Evolutionary conservation across 768 basidiomycete species (phyloP), one percentile per base, ranked within the genome.

Genomic region (Russula foetens): DNA sequence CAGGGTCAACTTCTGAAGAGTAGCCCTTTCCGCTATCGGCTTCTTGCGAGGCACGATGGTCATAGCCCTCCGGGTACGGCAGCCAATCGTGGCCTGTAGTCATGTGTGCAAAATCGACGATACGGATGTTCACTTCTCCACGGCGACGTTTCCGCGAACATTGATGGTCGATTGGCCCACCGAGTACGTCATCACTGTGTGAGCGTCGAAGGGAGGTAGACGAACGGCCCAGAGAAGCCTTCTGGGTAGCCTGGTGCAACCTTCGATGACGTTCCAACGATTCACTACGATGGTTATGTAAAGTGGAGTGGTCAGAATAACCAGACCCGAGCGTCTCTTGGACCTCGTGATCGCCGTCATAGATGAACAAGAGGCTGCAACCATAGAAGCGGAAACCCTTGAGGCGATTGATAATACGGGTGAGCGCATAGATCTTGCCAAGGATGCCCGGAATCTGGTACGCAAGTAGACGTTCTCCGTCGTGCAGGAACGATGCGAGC

Each of bases 331-430:
- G 85, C 21, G 78, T 79, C 67, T 91, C 87, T 73, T 98, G 97
- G 1, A 84, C 81, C 66, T 94, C 92, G 46, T 77, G 79, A 70
- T 98, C 95, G 44, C 97, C 97, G 70, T 99, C 97, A 72, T 99
- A 99, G 70, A 98, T 96, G 70, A 98, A 82, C 54, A 99, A 84
- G 48, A 99, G 82, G 65, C 90, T 93, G 74, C 96, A 98, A 15
- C 97, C 97, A 70, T 99, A 99, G 74, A 99, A 98, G 51, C 97
- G 85, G 75, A 91, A 99, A n/a, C 97, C 93, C 67, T 88, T 90
- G 62, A 99, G 76, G 8, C 88, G 83, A 70, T 86, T 80, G 67
- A 98, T 81, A 74, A 98, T 97, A 50, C 86, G 83, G 26, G 96
- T 95, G 50, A 99, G 83, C n/a, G 86, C 85, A 70, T 95, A 95